phyloP scores from a whole-genome alignment of 306 rosid species.

The Trichosanthes cucumerina region DNA sequence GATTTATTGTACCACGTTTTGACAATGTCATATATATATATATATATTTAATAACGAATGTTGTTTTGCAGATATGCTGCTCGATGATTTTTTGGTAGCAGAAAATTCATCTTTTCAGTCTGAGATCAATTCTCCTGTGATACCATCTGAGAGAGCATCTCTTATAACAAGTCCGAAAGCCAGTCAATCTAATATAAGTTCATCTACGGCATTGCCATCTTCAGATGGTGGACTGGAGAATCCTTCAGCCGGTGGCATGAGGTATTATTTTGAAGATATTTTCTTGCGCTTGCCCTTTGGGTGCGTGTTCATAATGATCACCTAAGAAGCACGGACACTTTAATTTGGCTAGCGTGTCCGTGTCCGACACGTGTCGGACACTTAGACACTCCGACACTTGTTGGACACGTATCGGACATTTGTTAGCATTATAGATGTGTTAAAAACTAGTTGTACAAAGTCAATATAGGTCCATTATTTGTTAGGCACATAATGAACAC shows the following conservation, averaged over 20 bases:
- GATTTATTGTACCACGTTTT: background rate
- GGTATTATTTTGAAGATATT: conserved; percentile 33
- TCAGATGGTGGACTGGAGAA: conserved; percentile 37
- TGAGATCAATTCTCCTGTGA: conserved; percentile 38
- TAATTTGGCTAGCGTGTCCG: too few species aligned
- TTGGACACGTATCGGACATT: too few species aligned
- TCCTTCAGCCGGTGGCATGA: conserved; percentile 43
- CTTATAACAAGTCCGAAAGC: conserved; percentile 41
- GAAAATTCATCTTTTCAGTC: conserved; percentile 67
- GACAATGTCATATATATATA: background rate
- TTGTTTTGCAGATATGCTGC: conserved; percentile 49
- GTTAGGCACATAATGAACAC: too few species aligned
- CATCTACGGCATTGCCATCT: conserved; percentile 24
- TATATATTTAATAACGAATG: too few species aligned
- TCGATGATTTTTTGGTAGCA: conserved; percentile 86
- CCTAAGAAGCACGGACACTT: too few species aligned
- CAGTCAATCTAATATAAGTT: conserved; percentile 32
- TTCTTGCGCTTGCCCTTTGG: background rate
- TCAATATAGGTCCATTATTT: too few species aligned
- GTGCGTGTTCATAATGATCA: background rate
- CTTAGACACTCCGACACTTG: too few species aligned
- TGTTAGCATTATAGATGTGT: too few species aligned
- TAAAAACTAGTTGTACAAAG: too few species aligned
- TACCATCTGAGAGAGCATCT: conserved; percentile 53
- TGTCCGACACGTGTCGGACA: too few species aligned